A percentile compares a stretch with the other conserved stretches of the same genome.
These are phyloP conservation scores for Ambrosia hybrid DNA, from an alignment of 140 eudicot species.

Conservation along the genomic window DNA sequence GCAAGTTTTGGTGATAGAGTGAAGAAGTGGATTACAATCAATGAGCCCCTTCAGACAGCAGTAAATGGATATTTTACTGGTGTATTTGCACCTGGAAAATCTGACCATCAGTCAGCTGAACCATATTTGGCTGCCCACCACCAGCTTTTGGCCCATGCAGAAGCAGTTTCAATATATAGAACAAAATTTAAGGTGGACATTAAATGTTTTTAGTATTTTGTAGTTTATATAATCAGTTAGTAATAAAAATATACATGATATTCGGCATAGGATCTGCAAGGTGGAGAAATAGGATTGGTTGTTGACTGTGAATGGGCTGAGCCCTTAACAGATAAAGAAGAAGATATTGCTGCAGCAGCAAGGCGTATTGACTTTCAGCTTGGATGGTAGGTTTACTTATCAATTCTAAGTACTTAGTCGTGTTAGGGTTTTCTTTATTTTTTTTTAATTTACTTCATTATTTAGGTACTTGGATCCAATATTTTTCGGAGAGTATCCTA, in stretches of 20 bases:
- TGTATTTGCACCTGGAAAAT: conserved; percentile 70
- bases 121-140: conserved; percentile 79
- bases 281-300: conserved; percentile 74
- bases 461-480: conserved; percentile 78
- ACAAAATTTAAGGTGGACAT: conserved; percentile 53
- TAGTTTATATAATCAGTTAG: neutral
- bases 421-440: neutral
- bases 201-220: neutral
- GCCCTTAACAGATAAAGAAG: conserved; percentile 56
- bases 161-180: conserved; percentile 73
- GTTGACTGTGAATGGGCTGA: conserved; percentile 91
- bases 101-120: conserved; percentile 50
- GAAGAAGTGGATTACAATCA: conserved; percentile 77
- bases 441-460: neutral
- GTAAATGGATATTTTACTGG: conserved; percentile 72
- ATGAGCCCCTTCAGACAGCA: conserved; percentile 84
- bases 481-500: conserved; percentile 73
- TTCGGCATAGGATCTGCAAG: conserved; percentile 51
- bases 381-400: conserved; percentile 55
- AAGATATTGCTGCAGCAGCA: conserved; percentile 65
- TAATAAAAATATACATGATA: neutral
- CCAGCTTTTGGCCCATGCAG: conserved; percentile 85
- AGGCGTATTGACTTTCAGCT: conserved; percentile 82
- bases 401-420: neutral
- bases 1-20: conserved; percentile 74